Evolutionary conservation across 148 eudicot genomes (phyloP), one percentile per base, ranked within the genome.

Genomic region (Silene uniflora): DNA sequence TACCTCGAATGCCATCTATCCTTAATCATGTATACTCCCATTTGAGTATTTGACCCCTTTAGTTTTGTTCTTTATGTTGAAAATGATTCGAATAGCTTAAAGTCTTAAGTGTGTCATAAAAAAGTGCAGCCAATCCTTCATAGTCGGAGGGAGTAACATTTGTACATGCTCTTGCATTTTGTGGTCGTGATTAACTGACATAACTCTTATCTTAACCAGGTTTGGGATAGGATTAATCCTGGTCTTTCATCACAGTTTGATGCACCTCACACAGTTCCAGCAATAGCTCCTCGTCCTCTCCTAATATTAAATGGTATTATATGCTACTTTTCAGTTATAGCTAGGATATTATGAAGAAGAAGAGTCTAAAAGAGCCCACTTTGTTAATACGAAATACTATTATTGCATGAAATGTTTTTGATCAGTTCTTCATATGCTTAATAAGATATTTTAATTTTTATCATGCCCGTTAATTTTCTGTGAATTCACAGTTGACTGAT

Each of bases 201-300:
- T 23, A 18, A 68, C 23, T 74, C 72, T 54, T 70, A 14, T 46
- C 49, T 47, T 39, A 74, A 81, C 42, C 84, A 94, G 98, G 98
- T 92, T 23, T 96, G 99, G 99, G 91, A 92, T 74, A 88, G 85
- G 83, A 89, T 96, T 71, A 89, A 93, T 79, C 98, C 99, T 72
- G 98, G 98, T 81, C 81, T 96, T 68, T 90, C 90, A 22, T 87
- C 90, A 24, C 83, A 86, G 66, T 96, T 96, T 85, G 99, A 96
- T 83, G 76, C 98, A 66, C 96, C 97, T 67, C 79, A 88, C 80
- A 85, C 98, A 62, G 54, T 92, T 63, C 93, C 99, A 73, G 72
- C 84, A 22, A 87, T 96, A 81, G 87, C 91, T 75, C 98, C 98
- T 60, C 95, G 99, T 47, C 98, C 99, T 55, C 82, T 92, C 29